phyloP scores from a whole-genome alignment of 441 rosid species.

The Populus tomentosa region DNA sequence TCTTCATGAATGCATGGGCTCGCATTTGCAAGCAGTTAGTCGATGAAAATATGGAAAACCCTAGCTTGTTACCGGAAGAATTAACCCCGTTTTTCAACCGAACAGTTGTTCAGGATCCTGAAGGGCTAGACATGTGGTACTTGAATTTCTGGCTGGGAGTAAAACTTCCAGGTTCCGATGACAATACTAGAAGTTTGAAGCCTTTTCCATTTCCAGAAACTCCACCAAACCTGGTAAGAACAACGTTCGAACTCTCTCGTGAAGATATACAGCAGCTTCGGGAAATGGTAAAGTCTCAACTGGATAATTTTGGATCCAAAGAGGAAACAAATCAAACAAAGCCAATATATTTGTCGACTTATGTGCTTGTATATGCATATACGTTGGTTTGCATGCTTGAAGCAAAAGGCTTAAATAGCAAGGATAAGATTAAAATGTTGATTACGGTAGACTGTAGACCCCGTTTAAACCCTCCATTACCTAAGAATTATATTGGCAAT shows the following conservation, averaged over 20 bases:
- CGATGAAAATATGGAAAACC: neutral
- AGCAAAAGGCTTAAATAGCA: neutral
- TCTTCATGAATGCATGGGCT: slow-evolving; percentile 37
- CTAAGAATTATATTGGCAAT: neutral
- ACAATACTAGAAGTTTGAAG: slow-evolving; percentile 13
- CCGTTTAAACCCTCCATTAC: neutral
- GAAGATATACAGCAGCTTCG: slow-evolving; percentile 7
- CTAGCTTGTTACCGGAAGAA: slow-evolving; percentile 17
- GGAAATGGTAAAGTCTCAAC: neutral
- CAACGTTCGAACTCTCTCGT: slow-evolving; percentile 5
- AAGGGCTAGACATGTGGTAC: neutral
- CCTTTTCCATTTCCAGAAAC: neutral
- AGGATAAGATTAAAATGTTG: neutral
- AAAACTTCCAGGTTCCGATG: neutral
- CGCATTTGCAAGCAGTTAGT: slow-evolving; percentile 4
- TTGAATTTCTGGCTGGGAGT: slow-evolving; percentile 8
- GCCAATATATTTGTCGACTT: slow-evolving; percentile 25
- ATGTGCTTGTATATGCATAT: slow-evolving; percentile 28
- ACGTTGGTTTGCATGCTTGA: neutral
- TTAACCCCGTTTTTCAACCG: slow-evolving; percentile 29
- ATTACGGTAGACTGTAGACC: neutral
- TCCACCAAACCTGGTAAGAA: neutral
- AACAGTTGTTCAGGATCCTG: slow-evolving; percentile 16
- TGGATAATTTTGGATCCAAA: too few species aligned
- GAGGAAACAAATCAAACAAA: too few species aligned